Base-by-base conservation (phyloP, 805 yeast genomes). In the Blastobotrys parvus region DNA sequence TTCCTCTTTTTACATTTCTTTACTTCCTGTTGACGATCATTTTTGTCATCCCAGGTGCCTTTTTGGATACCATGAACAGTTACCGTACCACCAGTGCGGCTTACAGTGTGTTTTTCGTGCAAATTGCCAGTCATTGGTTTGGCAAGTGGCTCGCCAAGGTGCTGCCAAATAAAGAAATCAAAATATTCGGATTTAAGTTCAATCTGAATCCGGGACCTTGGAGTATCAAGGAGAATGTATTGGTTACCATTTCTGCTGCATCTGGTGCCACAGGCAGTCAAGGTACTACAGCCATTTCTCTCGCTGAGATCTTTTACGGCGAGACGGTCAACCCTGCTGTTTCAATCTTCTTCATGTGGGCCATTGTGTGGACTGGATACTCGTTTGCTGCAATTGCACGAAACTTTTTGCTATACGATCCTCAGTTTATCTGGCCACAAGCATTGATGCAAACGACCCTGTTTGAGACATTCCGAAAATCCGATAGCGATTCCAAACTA, bases 151-250 rank as follows among this genome's bases (percentile, higher is more conserved):
- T 44, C 22, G 47, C 47, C 8, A 44, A 29, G 18, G 45, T 64
- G 36, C 45, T 75, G 25, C 81, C 82, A 20, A 70, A 69, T 45
- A 65, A 63, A 62, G 66, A 70, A 3, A 55, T 73, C 52, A 64
- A 57, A 4, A 25, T 66, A 32, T 47, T 56, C 35, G 71, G 78
- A 41, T 61, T 52, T 27, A 62, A 67, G 49, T 53, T 60, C 45
- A 64, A 67, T n/a, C 61, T 75, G 44, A 78, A 77, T 53, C 81
- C 82, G 4, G 80, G 82, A 6, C 80, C 80, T 15, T 79, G 81
- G 78, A 63, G 67, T 35, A 63, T 59, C 48, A 79, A 79, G 55
- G 85, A 79, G 53, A 83, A 78, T 57, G 77, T 77, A 80, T 66
- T 78, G 45, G 63, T 78, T 7, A 72, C 83, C 3, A 38, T 49